Conservation (phyloP, 768 basidiomycete genomes). For the Trametes punicea region DNA sequence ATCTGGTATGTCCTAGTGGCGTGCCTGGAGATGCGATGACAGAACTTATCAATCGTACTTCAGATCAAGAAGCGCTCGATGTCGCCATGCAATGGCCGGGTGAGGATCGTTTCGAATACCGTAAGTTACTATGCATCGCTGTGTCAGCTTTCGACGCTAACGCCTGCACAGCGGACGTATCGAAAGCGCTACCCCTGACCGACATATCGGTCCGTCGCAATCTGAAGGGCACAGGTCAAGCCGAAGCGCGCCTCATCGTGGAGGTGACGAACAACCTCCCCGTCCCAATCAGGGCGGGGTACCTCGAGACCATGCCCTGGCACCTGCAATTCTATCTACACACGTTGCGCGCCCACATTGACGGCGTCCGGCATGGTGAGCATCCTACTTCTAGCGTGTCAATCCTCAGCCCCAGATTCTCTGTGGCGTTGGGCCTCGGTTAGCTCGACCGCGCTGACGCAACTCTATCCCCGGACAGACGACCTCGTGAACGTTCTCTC, state of each 20-base stretch:
- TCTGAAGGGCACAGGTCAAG: slow-evolving; percentile 72
- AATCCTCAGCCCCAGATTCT: not conserved
- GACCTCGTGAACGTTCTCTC: slow-evolving; percentile 60
- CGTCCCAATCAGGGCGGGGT: slow-evolving; percentile 48
- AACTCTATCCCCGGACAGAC: slow-evolving; percentile 36
- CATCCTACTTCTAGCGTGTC: not conserved
- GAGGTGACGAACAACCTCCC: slow-evolving; percentile 58
- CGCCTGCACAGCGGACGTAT: slow-evolving; percentile 17
- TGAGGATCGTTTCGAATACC: slow-evolving; percentile 51
- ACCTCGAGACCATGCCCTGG: slow-evolving; percentile 94
- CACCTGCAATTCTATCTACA: slow-evolving; percentile 86
- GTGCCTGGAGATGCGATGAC: not conserved
- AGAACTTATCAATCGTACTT: not conserved
- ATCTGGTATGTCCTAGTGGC: slow-evolving; percentile 37
- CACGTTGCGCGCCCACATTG: slow-evolving; percentile 55
- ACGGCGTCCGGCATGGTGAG: slow-evolving; percentile 48
- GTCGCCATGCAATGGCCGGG: slow-evolving; percentile 54
- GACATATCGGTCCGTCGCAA: slow-evolving; percentile 66
- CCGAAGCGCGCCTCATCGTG: slow-evolving; percentile 68
- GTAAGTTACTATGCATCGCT: slow-evolving; percentile 36
- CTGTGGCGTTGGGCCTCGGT: not conserved
- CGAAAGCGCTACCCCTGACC: slow-evolving; percentile 39
- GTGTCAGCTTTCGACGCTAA: not conserved
- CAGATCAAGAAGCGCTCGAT: slow-evolving; percentile 49
- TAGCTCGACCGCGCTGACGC: not conserved